A percentile compares a stretch with the other conserved stretches of the same genome.
Conservation (phyloP, 2,329 filamentous ascomycete genomes). For the Cercospora nicotianae region DNA sequence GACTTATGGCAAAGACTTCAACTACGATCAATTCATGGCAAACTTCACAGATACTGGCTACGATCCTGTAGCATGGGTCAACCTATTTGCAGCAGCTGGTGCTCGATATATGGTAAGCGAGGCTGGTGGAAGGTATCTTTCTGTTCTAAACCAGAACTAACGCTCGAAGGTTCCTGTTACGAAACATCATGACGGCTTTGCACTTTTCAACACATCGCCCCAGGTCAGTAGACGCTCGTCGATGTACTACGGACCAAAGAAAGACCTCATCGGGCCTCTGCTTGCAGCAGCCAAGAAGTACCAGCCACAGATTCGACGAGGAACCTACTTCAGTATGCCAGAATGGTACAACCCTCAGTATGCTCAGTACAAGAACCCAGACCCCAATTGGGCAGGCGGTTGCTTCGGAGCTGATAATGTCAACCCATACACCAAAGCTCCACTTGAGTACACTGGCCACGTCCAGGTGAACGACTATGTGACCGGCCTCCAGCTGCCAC, state of each 20-base stretch:
- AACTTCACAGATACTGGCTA: slow-evolving; percentile 18
- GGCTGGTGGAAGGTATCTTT: not conserved
- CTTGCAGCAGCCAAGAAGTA: slow-evolving; percentile 46
- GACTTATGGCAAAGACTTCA: slow-evolving; percentile 5
- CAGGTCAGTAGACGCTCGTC: slow-evolving; percentile 45
- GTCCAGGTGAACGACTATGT: slow-evolving; percentile 47
- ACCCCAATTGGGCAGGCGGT: not conserved
- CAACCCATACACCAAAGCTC: slow-evolving; percentile 42
- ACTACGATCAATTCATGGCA: slow-evolving; percentile 19
- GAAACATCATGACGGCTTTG: slow-evolving; percentile 53
- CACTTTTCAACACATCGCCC: slow-evolving; percentile 45
- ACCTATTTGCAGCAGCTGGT: slow-evolving; percentile 19
- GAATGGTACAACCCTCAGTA: slow-evolving; percentile 55
- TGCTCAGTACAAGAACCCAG: slow-evolving; percentile 40
- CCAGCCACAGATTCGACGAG: slow-evolving; percentile 47
- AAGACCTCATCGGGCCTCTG: slow-evolving; percentile 47
- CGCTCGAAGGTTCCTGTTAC: slow-evolving; percentile 25
- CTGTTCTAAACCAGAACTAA: not conserved
- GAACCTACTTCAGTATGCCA: slow-evolving; percentile 52
- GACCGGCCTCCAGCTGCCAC: slow-evolving; percentile 47
- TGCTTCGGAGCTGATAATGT: slow-evolving; percentile 5
- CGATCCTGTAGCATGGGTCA: slow-evolving; percentile 20
- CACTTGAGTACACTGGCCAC: slow-evolving; percentile 38
- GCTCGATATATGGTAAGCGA: slow-evolving; percentile 45
- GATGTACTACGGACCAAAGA: slow-evolving; percentile 45